Conservation (phyloP, 192 early-diverging fungal species). For the Piromyces finnis region DNA sequence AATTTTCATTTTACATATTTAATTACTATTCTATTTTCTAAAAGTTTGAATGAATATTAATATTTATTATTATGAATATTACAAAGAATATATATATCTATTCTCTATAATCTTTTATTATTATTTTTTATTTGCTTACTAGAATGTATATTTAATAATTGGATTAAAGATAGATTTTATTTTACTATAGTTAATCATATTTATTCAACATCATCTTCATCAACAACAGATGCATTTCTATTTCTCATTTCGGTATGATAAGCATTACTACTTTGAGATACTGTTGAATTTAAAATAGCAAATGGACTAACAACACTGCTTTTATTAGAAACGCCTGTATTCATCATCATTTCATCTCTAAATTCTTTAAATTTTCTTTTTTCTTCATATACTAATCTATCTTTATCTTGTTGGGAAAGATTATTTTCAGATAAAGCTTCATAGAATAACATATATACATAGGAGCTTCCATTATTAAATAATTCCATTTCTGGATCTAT, state of each 20-base stretch:
- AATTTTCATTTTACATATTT: too few relatives aligned
- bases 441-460: constrained; percentile 36
- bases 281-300: background rate
- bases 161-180: too few relatives aligned
- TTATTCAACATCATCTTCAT: background rate
- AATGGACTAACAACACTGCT: background rate
- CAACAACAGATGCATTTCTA: background rate
- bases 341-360: background rate
- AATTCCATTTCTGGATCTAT: constrained; percentile 20
- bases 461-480: constrained; percentile 12
- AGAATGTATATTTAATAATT: too few relatives aligned
- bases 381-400: background rate
- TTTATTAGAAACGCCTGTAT: background rate
- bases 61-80: too few relatives aligned
- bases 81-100: too few relatives aligned
- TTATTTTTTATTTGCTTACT: too few relatives aligned
- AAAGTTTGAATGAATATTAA: too few relatives aligned
- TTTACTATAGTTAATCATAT: background rate
- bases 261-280: background rate
- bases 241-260: background rate
- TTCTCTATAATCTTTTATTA: too few relatives aligned
- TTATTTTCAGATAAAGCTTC: constrained; percentile 5
- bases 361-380: background rate
- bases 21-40: too few relatives aligned
- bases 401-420: background rate